Evolutionary conservation across 2,329 filamentous ascomycete species (phyloP), one percentile per base, ranked within the genome.

Genomic region (Bipolaris bicolor): DNA sequence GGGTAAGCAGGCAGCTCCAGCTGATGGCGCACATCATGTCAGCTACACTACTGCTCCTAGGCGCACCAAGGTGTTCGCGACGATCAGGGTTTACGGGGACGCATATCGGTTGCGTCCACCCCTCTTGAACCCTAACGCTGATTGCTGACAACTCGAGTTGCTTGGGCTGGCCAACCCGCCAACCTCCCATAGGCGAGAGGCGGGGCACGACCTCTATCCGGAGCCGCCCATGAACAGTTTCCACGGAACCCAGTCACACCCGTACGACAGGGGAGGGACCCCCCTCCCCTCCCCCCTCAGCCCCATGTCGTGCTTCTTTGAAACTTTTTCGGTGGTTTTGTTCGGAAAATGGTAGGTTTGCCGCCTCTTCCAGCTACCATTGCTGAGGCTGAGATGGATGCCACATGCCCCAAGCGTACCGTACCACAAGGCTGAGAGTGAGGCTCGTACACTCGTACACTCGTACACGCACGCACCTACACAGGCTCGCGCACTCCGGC

Each of bases 401-500:
- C 29, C 29, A 7, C 20, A 24, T 41, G 39, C 11, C 22, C 16
- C 37, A 22, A 40, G 37, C 11, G 18, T 24, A 44, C 41, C 22
- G 20, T 43, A 15, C 40, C 40, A 24, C 26, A 20, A 34, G n/a
- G 44, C 44, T 18, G 29, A 18, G 44, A 33, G 44, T 7, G 44
- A 11, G 16, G 26, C 39, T 29, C 26, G 26, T 9, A 11, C 26
- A 39, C 26, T 11, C n/a, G 26, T 45, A 45, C 43, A 26, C n/a
- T 13, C 18, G 37, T 18, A 41, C 26, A 18, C 20, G 16, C 26
- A 39, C 26, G 39, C 39, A 18, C n/a, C 6, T 16, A 26, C 15
- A 43, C 40, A 24, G 13, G 22, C 18, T 52, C 46, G 48, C 54
- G 43, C 49, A n/a, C 44, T 53, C 49, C 49, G 49, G 43, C 43